Percentiles rank a stretch among this genome's conserved stretches.
These are phyloP conservation scores for Drosera spatulata DNA, from an alignment of 179 eudicot genomes.

Conservation along the genomic window DNA sequence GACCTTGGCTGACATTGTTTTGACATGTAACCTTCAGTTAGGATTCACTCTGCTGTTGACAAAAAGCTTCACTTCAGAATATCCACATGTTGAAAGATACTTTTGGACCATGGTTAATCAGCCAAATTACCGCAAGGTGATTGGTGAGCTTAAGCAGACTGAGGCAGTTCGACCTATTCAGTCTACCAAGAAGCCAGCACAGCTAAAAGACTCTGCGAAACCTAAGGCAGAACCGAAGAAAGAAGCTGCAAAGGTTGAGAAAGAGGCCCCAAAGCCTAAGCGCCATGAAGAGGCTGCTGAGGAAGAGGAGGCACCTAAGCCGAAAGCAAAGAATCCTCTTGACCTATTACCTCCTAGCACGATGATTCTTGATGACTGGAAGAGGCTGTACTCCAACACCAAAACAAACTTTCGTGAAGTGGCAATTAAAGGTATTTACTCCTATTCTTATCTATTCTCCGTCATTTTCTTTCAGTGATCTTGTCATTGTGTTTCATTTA, in stretches of 20 bases:
- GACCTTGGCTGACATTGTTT: conserved; percentile 60
- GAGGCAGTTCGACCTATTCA: conserved; percentile 35
- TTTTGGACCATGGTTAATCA: conserved; percentile 73
- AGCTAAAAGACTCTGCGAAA: conserved; percentile 50
- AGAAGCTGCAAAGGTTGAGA: conserved; percentile 26
- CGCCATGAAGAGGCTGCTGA: conserved; percentile 29
- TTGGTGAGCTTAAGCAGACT: conserved; percentile 53
- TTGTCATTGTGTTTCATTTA: no score
- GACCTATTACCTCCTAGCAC: conserved; percentile 78
- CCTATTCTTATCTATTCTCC: no score
- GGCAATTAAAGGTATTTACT: conserved; percentile 48
- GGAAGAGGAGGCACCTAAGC: conserved; percentile 80
- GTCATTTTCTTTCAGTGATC: no score
- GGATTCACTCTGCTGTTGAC: conserved; percentile 48
- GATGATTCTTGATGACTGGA: conserved; percentile 91
- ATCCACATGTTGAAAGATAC: conserved; percentile 68
- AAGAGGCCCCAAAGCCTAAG: conserved; percentile 40
- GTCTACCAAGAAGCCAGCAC: conserved; percentile 20
- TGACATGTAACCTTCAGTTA: conserved; percentile 34
- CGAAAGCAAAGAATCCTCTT: conserved; percentile 79
- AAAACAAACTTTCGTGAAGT: conserved; percentile 88
- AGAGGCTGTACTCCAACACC: conserved; percentile 86
- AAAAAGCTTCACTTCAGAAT: conserved; percentile 66
- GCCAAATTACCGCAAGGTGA: conserved; percentile 48
- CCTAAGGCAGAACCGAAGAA: conserved; percentile 55